Evolutionary conservation across 2,329 filamentous ascomycete genomes (phyloP), one percentile per base, ranked within the genome.

Genomic region (Aplosporella prunicola): DNA sequence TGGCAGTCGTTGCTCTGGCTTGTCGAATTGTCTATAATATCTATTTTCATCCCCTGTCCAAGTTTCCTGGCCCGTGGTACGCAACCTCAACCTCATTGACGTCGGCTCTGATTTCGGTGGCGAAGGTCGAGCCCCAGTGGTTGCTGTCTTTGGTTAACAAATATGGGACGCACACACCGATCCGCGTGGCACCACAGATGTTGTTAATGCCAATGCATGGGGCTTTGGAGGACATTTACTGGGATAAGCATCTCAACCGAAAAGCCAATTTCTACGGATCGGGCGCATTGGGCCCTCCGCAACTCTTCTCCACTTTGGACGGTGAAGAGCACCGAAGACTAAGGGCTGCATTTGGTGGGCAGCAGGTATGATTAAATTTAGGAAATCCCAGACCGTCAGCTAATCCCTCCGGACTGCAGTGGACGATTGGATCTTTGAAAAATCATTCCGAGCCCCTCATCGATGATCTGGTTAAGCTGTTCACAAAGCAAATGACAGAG

Each of bases 181-280:
- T 63, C 40, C 58, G 60, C 30, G 60, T 63, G 24, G 49, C 55
- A 1, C 61, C 62, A 0, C 58, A 49, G 3, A 48, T 60, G 46
- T 48, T 64, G 2, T 40, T 64, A 15, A 63, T 63, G 32, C 54
- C 56, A 9, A 47, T 49, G 2, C 47, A 56, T 3, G 55, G 55
- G 2, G 45, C 61, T 1, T 40, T 63, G 10, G 59, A 55, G 38
- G 55, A 61, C 18, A 65, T 66, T 32, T 65, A 64, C 47, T 57
- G 59, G 52, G 55, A 60, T 20, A 48, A 54, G 2, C 50, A 51
- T 16, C 57, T 50, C 27, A 63, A 66, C 40, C 42, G 45, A 10
- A 64, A 63, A 34, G 40, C 47, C 1, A 43, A 45, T 1, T 40
- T 61, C 7, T 63, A 64, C 40, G 51, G 50, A 5, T 56, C 53